phyloP scores from a whole-genome alignment of 116 monocot species.

The Trichopus zeylanicus region DNA sequence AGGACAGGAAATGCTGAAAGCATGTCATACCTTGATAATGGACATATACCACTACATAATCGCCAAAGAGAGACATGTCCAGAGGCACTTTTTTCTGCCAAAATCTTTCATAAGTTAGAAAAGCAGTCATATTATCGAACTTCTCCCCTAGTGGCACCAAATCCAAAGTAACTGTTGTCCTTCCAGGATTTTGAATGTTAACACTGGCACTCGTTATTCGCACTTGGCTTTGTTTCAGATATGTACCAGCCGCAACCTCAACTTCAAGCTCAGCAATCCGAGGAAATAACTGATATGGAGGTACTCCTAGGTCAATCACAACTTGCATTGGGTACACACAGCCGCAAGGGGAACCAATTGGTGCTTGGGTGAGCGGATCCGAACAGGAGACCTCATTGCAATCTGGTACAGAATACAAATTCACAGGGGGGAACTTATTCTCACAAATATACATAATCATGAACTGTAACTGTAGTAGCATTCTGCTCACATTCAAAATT shows the following conservation, averaged over 20 bases:
- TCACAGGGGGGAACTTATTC: background rate
- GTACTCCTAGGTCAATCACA: conserved; percentile 56
- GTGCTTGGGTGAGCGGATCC: conserved; percentile 59
- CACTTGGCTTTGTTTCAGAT: conserved; percentile 83
- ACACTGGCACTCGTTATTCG: conserved; percentile 56
- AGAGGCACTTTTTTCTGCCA: conserved; percentile 72
- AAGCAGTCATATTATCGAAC: conserved; percentile 73
- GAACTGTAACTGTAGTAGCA: background rate
- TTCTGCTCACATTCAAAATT: background rate
- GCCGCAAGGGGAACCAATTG: conserved; percentile 69
- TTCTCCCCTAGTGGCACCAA: conserved; percentile 67
- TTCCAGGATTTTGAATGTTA: conserved; percentile 29
- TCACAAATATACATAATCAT: background rate
- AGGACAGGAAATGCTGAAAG: background rate
- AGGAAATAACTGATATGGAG: conserved; percentile 50
- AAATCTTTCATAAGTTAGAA: conserved; percentile 67
- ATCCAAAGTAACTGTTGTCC: conserved; percentile 56
- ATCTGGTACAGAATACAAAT: conserved; percentile 22
- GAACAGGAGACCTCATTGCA: conserved; percentile 49
- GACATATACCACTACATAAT: conserved; percentile 64
- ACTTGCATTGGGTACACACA: conserved; percentile 77
- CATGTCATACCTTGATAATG: conserved; percentile 54
- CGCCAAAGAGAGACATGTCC: conserved; percentile 56
- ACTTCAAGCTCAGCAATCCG: conserved; percentile 57
- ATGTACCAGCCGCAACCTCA: conserved; percentile 73